Evolutionary conservation across 768 basidiomycete genomes (phyloP).

Genomic region (Mycena albidolilacea): DNA sequence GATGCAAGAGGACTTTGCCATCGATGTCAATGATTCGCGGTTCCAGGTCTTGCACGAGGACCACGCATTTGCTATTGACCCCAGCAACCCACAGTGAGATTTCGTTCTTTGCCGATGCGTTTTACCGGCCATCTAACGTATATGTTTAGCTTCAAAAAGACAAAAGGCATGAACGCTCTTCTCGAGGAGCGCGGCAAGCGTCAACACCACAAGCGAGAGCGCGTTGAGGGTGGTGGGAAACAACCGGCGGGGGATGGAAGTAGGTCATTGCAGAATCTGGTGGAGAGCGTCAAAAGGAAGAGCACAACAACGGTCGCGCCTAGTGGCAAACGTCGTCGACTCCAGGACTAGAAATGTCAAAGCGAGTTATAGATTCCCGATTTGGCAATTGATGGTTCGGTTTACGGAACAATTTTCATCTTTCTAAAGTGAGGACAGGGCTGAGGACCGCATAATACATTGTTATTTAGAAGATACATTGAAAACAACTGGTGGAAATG

Average conservation of each 20-base stretch:
- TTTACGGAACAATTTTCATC: background rate
- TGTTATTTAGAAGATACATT: slow-evolving; percentile 15
- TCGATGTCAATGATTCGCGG: slow-evolving; percentile 90
- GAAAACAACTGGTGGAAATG: background rate
- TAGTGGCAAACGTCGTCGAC: slow-evolving; percentile 59
- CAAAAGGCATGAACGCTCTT: slow-evolving; percentile 89
- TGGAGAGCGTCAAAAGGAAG: slow-evolving; percentile 92
- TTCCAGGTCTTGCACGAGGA: slow-evolving; percentile 93
- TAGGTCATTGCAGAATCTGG: slow-evolving; percentile 73
- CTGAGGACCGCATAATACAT: slow-evolving; percentile 18
- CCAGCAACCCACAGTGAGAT: slow-evolving; percentile 93
- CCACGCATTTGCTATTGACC: slow-evolving; percentile 95
- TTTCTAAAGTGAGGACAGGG: background rate
- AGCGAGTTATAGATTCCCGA: slow-evolving; percentile 16
- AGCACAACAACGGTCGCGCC: slow-evolving; percentile 52
- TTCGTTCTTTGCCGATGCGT: slow-evolving; percentile 36
- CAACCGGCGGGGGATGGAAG: slow-evolving; percentile 35
- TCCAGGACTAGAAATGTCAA: slow-evolving; percentile 43
- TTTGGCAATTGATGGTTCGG: slow-evolving; percentile 13
- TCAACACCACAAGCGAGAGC: slow-evolving; percentile 56
- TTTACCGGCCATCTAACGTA: slow-evolving; percentile 22
- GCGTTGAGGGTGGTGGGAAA: slow-evolving; percentile 36
- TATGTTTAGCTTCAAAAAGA: slow-evolving; percentile 85
- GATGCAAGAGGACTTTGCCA: slow-evolving; percentile 83
- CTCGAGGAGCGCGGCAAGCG: slow-evolving; percentile 87